Percentiles rank a stretch among this genome's conserved stretches.
phyloP scores from a whole-genome alignment of 2,329 filamentous ascomycete genomes.

The Laburnicola sp. region DNA sequence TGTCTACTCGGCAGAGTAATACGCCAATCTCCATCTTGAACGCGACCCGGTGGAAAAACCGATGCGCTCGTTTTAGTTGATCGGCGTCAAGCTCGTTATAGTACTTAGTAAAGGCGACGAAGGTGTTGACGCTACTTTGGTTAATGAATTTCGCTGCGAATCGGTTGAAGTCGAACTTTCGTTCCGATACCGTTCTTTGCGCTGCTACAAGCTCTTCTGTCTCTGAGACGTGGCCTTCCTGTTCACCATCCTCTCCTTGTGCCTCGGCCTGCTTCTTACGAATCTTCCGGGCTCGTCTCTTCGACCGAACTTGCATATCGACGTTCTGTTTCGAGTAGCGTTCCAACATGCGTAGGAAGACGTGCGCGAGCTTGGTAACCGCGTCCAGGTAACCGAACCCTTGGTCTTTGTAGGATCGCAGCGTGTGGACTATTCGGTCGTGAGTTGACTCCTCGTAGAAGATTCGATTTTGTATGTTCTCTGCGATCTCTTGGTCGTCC shows the following conservation, averaged over 20 bases:
- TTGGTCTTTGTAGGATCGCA: slow-evolving; percentile 88
- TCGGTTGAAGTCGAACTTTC: slow-evolving; percentile 89
- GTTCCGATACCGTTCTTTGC: slow-evolving; percentile 72
- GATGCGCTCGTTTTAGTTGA: slow-evolving; percentile 88
- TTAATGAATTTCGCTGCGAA: slow-evolving; percentile 81
- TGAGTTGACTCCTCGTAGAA: slow-evolving; percentile 98
- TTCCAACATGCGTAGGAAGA: slow-evolving; percentile 90
- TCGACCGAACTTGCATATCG: slow-evolving; percentile 88
- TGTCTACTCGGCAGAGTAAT: slow-evolving; percentile 87
- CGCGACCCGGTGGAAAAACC: slow-evolving; percentile 89
- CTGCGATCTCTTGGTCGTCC: slow-evolving; percentile 96
- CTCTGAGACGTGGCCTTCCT: slow-evolving; percentile 59
- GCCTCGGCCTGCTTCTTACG: slow-evolving; percentile 62
- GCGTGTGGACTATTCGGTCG: slow-evolving; percentile 78
- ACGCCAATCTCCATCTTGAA: slow-evolving; percentile 94
- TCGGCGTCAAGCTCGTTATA: slow-evolving; percentile 77
- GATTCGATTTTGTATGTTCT: slow-evolving; percentile 95
- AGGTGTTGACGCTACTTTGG: slow-evolving; percentile 86
- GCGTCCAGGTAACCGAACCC: slow-evolving; percentile 92
- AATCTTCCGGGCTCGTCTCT: slow-evolving; percentile 71
- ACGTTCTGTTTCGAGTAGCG: slow-evolving; percentile 92
- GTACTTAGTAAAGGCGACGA: slow-evolving; percentile 75
- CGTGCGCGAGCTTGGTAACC: slow-evolving; percentile 85
- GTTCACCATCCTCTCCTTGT: slow-evolving; percentile 54
- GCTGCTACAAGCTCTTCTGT: slow-evolving; percentile 72